phyloP scores from a whole-genome alignment of 805 yeast genomes.

The Zygosaccharomyces bailii region DNA sequence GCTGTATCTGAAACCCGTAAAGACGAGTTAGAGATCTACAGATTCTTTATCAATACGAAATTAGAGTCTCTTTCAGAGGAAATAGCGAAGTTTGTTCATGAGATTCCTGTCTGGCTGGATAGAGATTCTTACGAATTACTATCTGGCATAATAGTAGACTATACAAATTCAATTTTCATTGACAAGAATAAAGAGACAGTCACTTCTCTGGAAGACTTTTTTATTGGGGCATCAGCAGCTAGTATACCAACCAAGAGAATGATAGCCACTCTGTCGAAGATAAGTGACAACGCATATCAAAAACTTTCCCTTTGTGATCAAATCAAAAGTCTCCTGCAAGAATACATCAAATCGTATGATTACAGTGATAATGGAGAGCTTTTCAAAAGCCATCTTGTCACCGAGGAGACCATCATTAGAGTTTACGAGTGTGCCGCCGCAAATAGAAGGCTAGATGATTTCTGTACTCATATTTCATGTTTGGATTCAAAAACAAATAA shows the following conservation, averaged over 20 bases:
- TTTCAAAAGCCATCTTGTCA: conserved; percentile 35
- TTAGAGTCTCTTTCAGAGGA: conserved; percentile 14
- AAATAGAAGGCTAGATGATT: conserved; percentile 18
- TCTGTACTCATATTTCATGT: conserved; percentile 22
- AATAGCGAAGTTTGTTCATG: conserved; percentile 37
- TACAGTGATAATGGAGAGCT: conserved; percentile 29
- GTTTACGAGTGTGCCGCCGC: conserved; percentile 34
- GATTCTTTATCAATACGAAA: conserved; percentile 11
- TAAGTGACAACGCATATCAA: conserved; percentile 5
- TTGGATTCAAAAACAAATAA: conserved; percentile 9
- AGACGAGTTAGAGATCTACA: conserved; percentile 11
- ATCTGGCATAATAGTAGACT: conserved; percentile 34
- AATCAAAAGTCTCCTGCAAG: conserved; percentile 21
- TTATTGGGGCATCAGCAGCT: conserved; percentile 19
- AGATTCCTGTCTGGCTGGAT: conserved; percentile 37
- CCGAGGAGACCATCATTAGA: conserved; percentile 34
- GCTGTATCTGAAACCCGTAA: conserved; percentile 3
- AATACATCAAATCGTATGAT: conserved; percentile 26
- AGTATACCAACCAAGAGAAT: conserved; percentile 28
- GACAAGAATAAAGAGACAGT: conserved; percentile 15
- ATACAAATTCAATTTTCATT: conserved; percentile 30
- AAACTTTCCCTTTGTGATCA: conserved; percentile 16
- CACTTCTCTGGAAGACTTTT: conserved; percentile 21
- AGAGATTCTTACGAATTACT: conserved; percentile 33
- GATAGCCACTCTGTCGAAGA: conserved; percentile 30